Conservation (phyloP, 2,329 filamentous ascomycete genomes). For the Chaetomiaceae sp. region DNA sequence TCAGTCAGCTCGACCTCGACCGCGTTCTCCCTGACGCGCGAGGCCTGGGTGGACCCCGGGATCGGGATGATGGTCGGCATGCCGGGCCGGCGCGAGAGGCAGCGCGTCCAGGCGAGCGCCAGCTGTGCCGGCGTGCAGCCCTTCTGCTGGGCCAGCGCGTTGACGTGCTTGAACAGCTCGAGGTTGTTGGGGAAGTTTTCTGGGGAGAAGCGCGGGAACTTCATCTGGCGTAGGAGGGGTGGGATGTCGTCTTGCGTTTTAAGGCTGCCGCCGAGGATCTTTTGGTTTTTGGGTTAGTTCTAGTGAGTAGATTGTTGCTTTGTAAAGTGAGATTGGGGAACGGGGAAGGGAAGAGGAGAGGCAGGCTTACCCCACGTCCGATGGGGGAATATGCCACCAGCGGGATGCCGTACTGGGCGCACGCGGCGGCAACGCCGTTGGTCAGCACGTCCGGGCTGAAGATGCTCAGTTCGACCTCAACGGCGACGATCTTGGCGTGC, state of each 20-base stretch:
- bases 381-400: slow-evolving; percentile 58
- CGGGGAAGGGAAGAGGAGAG: slow-evolving; percentile 33
- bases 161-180: slow-evolving; percentile 53
- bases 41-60: slow-evolving; percentile 55
- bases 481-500: slow-evolving; percentile 41
- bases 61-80: slow-evolving; percentile 59
- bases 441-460: slow-evolving; percentile 42
- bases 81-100: slow-evolving; percentile 44
- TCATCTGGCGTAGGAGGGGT: slow-evolving; percentile 39
- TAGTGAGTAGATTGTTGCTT: too few relatives aligned
- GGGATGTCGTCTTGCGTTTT: slow-evolving; percentile 49
- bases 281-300: too few relatives aligned
- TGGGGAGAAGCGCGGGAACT: slow-evolving; percentile 54
- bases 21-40: slow-evolving; percentile 55
- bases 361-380: slow-evolving; percentile 43
- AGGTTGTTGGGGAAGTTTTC: slow-evolving; percentile 61
- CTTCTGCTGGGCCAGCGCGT: slow-evolving; percentile 55
- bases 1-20: slow-evolving; percentile 44
- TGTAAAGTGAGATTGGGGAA: not conserved
- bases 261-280: slow-evolving; percentile 42
- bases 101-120: slow-evolving; percentile 57
- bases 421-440: slow-evolving; percentile 47
- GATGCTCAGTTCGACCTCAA: slow-evolving; percentile 52
- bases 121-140: slow-evolving; percentile 57
- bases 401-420: slow-evolving; percentile 49